Evolutionary conservation across 192 early-diverging fungal genomes (phyloP).

Genomic region (Coemansia sp.): DNA sequence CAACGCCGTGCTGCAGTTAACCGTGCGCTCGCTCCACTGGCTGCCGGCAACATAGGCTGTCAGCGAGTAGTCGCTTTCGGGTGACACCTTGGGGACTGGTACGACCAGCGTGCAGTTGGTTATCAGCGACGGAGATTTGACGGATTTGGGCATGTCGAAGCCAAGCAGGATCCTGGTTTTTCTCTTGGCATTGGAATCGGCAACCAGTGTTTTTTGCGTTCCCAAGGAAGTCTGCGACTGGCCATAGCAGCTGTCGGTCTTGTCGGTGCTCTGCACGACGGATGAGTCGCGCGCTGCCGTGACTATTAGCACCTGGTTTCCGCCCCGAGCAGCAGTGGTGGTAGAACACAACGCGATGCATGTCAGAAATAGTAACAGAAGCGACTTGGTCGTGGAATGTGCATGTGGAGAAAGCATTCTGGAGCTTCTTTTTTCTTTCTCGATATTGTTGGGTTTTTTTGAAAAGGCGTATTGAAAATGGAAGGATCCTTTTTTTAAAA

Average conservation of each 20-base stretch:
- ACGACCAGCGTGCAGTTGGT: conserved; percentile 32
- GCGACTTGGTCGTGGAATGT: too few species aligned
- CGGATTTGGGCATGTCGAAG: conserved; percentile 16
- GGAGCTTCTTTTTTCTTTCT: too few species aligned
- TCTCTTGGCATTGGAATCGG: background rate
- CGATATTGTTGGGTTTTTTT: too few species aligned
- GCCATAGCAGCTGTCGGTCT: background rate
- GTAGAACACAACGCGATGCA: background rate
- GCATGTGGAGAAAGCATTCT: too few species aligned
- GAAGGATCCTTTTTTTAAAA: too few species aligned
- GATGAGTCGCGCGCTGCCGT: background rate
- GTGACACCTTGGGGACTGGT: conserved; percentile 12
- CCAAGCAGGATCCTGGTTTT: conserved; percentile 34
- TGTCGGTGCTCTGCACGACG: background rate
- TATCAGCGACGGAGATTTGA: conserved; percentile 12
- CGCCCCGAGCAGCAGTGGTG: background rate
- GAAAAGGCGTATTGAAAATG: too few species aligned
- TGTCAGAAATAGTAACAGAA: background rate
- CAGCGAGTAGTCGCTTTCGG: conserved; percentile 18
- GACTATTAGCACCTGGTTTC: background rate
- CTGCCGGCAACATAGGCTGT: conserved; percentile 24
- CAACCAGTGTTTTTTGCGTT: conserved; percentile 10
- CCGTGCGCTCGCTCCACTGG: conserved; percentile 36
- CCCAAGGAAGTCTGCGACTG: conserved; percentile 24
- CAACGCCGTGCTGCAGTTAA: conserved; percentile 14